Base-by-base conservation (phyloP, 2,329 filamentous ascomycete species). In the Xylaria multiplex region DNA sequence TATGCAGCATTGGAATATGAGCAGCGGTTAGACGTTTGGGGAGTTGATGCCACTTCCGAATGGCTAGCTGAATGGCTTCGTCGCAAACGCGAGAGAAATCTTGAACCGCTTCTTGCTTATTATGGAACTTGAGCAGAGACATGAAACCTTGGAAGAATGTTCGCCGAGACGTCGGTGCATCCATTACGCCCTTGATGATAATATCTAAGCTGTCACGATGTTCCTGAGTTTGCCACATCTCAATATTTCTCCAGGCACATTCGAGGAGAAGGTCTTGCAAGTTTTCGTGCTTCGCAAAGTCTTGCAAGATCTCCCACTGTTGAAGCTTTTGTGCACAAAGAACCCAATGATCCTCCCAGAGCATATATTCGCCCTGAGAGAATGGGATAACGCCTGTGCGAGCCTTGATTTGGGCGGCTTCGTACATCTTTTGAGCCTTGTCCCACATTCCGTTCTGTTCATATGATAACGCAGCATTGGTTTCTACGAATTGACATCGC, bases 391-490 rank as follows among this genome's bases (percentile, higher is more conserved):
- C 93, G 58, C 94, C 96, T 0, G 95, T 98, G 53, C 96, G 89
- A 50, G 96, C 96, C 79, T 98, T 99, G 78, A 99, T 93, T 79
- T 99, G 96, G 0, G 96, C 96, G 62, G 91, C 91, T 79, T 99
- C 96, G 78, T 98, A 99, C 82, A 97, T 91, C 75, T 92, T 92
- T 80, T 99, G 96, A 1, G 96, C 94, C 80, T 98, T 98, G 74
- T 99, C 96, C 96, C 96, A 99, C 88, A 98, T 97, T 54, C 96
- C 96, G 73, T 97, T 97, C 77, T 99, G 96, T 81, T 99, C 96
- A 73, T 97, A 99, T 0, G 96, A 99, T 7, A 99, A 83, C 1
- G 94, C 96, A 14, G 96, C 93, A 76, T 99, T 99, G 8, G 94
- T 98, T 82, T 99, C 96, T 6, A 99, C 91, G 75, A 97, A 99